Base-by-base conservation (phyloP, 768 basidiomycete species). In the Boletus patriciae region DNA sequence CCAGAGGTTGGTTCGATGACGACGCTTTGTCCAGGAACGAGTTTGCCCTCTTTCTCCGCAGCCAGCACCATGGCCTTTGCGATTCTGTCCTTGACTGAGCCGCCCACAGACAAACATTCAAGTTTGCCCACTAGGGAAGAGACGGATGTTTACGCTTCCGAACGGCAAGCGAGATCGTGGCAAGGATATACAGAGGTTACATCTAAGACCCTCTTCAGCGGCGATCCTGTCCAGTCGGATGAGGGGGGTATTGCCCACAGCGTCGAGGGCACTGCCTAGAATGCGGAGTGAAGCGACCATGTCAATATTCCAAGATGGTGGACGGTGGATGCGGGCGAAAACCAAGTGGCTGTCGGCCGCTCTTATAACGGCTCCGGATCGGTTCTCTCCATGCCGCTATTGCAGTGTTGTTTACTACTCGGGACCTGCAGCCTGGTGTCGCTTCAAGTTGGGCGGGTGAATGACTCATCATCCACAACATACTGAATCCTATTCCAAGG, bases 1-100 rank as follows among this genome's bases (percentile, higher is more conserved):
- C 94, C 94, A 12, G 91, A 92, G 10, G 92, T 97, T 0, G 97
- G 93, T 70, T 99, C 97, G 57, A 99, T 95, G 55, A 98, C 85
- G 50, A 95, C 85, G 62, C 90, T 93, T 73, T 92, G 79, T 0
- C 94, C 94, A 1, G 91, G 90, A 36, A 92, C 80, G 40, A 99
- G 83, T 48, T 78, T 85, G 34, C 94, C 95, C 34, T 92, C 87
- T 52, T 79, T 78, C 78, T 99, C 97, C 7, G 96, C 97, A n/a
- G 87, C 83, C 61, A 94, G 88, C 2, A 98, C 84, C 96, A 99
- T 99, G 12, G 92, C 86, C 71, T 93, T 95, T 27, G 94, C 95
- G 51, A 98, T 96, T 56, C 95, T 80, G 70, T 98, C 96, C 76
- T 99, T 99, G 57, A 98, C 89, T 3, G 90, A 94, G 3, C 96